Conservation (phyloP, 306 rosid species). For the Vachellia pachyceras region DNA sequence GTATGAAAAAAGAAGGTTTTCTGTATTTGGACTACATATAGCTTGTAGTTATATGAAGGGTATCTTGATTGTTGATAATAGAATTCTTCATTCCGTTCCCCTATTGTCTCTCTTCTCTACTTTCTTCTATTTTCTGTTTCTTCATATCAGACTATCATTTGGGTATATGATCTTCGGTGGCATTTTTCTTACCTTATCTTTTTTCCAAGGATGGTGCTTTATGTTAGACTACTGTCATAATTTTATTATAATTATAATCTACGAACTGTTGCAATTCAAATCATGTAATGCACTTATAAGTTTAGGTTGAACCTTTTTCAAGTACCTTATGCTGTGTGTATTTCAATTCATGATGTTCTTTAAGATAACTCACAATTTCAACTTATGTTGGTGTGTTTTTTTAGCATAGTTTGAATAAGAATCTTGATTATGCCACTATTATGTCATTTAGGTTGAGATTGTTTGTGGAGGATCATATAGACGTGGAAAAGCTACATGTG, state of each 20-base stretch:
- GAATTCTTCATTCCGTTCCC: too few relatives aligned
- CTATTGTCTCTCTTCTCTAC: too few relatives aligned
- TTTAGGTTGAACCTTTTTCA: conserved; percentile 17
- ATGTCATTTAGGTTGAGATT: conserved; percentile 58
- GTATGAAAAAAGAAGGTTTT: conserved; percentile 13
- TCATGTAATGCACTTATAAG: not conserved
- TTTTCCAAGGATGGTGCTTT: conserved; percentile 2
- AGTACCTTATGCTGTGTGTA: conserved; percentile 18
- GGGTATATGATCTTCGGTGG: not conserved
- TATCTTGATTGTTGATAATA: too few relatives aligned
- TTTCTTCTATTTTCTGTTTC: too few relatives aligned
- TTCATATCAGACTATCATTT: not conserved
- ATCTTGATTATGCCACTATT: conserved; percentile 17
- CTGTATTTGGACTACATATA: not conserved
- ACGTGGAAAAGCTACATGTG: conserved; percentile 92
- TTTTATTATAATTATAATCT: conserved; percentile 18
- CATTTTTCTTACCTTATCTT: not conserved
- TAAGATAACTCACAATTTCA: conserved; percentile 23
- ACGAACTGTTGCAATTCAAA: not conserved
- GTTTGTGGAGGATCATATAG: conserved; percentile 95
- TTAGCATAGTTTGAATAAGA: conserved; percentile 24
- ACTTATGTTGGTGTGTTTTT: conserved; percentile 6
- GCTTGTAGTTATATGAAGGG: too few relatives aligned
- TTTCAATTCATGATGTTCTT: conserved; percentile 26
- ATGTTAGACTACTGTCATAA: conserved; percentile 7